Base-by-base conservation (phyloP, 2,329 filamentous ascomycete species). In the Trichoderma guizhouense region DNA sequence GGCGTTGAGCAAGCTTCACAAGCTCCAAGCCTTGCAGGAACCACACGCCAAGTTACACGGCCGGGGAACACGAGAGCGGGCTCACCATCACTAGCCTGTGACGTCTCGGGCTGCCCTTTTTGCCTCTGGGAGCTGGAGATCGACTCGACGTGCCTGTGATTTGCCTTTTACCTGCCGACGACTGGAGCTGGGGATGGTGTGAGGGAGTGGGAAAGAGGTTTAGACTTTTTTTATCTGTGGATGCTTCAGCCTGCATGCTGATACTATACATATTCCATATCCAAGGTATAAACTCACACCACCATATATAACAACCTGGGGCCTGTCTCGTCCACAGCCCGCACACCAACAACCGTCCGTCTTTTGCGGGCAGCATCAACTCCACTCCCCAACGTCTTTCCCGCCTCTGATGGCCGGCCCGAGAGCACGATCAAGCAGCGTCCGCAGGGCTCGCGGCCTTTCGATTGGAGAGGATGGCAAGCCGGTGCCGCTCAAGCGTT, bases 401-500 rank as follows among this genome's bases (percentile, higher is more conserved):
- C 61, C 36, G 58, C 68, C 43, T 63, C 68, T 71, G 39, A 73
- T 73, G 72, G 72, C 68, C 39, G 72, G 68, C 28, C 55, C 30
- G 58, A 71, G 69, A 63, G 28, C 72, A 55, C 47, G 69, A 71
- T 57, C 72, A 71, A 69, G 63, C 55, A 71, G 61, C 43, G 63
- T 60, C 63, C 68, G 69, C 69, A 73, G 69, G 63, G 69, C 68
- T 67, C 72, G 79, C 39, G 80, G 79, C 12, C 74, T 76, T 60
- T 76, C 79, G 43, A 80, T 80, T 58, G 76, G 69, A 53, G 75
- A 76, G 71, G 65, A 74, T 69, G 71, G 75, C 32, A 66, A 72
- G 51, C 64, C 67, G 34, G 71, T 73, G 32, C 62, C 74, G 14
- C 77, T 87, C n/a, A 83, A 82, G 78, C 82, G 84, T 73, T 88